Percentiles rank a stretch among this genome's conserved stretches.
These are phyloP conservation scores for Zymoseptoria ardabiliae DNA, from an alignment of 2,329 filamentous ascomycete species.

Conservation along the genomic window DNA sequence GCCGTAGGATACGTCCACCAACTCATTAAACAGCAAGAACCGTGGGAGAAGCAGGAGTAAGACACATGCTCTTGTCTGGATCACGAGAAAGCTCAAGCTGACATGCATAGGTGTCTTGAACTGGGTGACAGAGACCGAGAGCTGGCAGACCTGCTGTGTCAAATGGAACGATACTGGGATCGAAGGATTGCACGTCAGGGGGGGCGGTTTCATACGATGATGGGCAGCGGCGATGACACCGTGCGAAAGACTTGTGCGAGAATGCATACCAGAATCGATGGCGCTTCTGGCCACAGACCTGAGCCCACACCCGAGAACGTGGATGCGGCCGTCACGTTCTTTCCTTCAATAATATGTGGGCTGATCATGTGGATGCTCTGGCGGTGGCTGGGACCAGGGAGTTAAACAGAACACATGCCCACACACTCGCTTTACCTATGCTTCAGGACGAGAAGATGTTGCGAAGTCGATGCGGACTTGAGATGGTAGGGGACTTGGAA, in stretches of 20 bases:
- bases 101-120: background rate
- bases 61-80: background rate
- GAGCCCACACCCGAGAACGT: too few relatives aligned
- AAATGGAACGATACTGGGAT: background rate
- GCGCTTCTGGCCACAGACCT: too few relatives aligned
- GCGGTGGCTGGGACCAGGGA: background rate
- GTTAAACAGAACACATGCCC: too few relatives aligned
- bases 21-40: background rate
- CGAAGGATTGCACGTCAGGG: background rate
- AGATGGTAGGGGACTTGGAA: too few relatives aligned
- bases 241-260: background rate
- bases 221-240: background rate
- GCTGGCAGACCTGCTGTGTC: background rate
- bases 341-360: too few relatives aligned
- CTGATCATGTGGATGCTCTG: background rate
- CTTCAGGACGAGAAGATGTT: too few relatives aligned
- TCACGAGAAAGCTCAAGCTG: background rate
- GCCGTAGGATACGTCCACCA: background rate
- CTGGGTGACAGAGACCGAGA: background rate
- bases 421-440: too few relatives aligned
- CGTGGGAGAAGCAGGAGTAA: background rate
- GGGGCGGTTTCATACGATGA: background rate
- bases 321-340: too few relatives aligned
- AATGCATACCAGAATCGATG: background rate
- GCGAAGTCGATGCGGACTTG: too few relatives aligned